A percentile compares a stretch with the other conserved stretches of the same genome.
phyloP scores from a whole-genome alignment of 2,329 filamentous ascomycete genomes.

The Cladorrhinum sp. region DNA sequence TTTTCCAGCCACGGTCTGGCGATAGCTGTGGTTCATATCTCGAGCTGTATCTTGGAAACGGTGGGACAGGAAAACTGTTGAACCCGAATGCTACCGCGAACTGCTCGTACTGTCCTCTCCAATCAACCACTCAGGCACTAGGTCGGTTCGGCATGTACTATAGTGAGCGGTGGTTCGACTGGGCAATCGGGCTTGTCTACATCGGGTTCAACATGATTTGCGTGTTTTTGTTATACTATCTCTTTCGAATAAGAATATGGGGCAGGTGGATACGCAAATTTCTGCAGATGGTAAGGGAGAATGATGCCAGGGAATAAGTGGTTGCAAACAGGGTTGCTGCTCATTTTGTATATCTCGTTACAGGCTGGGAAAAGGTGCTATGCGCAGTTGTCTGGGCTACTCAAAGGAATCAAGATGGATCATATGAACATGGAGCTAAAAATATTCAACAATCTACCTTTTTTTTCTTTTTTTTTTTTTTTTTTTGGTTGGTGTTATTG shows the following conservation, averaged over 20 bases:
- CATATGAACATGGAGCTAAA: not conserved
- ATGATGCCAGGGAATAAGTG: not conserved
- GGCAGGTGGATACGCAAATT: not conserved
- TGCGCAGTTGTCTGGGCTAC: no score
- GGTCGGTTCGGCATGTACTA: conserved; percentile 50
- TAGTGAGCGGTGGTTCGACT: conserved; percentile 63
- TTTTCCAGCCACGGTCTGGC: conserved; percentile 60
- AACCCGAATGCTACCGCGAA: conserved; percentile 45
- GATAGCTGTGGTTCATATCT: conserved; percentile 62
- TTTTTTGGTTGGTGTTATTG: not conserved
- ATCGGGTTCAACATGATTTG: not conserved
- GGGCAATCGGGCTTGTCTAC: conserved; percentile 37
- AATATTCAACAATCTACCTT: not conserved
- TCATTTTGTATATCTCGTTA: no score
- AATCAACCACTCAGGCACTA: conserved; percentile 52
- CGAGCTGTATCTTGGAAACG: conserved; percentile 41
- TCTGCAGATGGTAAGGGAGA: not conserved
- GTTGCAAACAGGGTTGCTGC: not conserved
- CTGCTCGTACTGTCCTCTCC: conserved; percentile 57
- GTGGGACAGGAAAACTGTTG: conserved; percentile 52
- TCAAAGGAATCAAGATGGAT: no score
- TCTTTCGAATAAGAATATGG: not conserved
- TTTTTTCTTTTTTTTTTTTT: no score
- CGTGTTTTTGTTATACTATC: not conserved
- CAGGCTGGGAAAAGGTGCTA: no score